A percentile compares a stretch with the other conserved stretches of the same genome.
phyloP scores from a whole-genome alignment of 169 alveolate species.

The Plasmodium vivax region DNA sequence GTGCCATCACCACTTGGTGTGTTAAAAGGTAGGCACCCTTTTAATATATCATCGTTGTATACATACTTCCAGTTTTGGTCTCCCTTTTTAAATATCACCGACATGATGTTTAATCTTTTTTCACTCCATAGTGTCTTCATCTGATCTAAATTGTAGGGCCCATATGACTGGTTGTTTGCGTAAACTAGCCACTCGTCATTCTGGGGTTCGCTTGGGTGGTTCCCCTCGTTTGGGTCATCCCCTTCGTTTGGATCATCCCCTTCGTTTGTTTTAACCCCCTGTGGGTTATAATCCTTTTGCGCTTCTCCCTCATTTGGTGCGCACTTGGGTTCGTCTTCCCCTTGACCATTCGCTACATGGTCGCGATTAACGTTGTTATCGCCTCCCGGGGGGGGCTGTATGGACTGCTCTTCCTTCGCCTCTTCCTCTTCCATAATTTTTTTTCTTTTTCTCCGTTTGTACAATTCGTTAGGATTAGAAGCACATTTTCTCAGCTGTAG shows the following conservation, averaged over 20 bases:
- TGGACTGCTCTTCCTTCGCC: background rate
- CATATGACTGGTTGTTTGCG: slow-evolving; percentile 46
- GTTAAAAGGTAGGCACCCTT: slow-evolving; percentile 8
- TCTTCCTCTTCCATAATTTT: background rate
- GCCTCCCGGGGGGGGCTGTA: background rate
- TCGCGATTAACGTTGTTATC: background rate
- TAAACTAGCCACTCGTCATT: slow-evolving; percentile 50
- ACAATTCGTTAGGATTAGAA: background rate
- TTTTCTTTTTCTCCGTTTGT: background rate
- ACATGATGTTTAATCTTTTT: slow-evolving; percentile 65
- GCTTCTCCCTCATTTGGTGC: background rate
- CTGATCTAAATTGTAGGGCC: slow-evolving; percentile 58
- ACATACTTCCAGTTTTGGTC: slow-evolving; percentile 72
- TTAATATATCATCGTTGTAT: slow-evolving; percentile 54
- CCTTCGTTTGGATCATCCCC: background rate
- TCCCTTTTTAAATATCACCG: slow-evolving; percentile 61
- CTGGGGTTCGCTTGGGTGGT: background rate
- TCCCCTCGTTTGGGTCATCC: background rate
- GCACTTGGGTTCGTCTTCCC: background rate
- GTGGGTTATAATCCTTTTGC: background rate
- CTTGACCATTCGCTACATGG: background rate
- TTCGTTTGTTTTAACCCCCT: background rate
- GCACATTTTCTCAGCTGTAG: background rate
- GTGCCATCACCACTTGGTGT: background rate
- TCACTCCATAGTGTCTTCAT: slow-evolving; percentile 49